Conservation (phyloP, 805 yeast species). For the Candida arabinofermentans region DNA sequence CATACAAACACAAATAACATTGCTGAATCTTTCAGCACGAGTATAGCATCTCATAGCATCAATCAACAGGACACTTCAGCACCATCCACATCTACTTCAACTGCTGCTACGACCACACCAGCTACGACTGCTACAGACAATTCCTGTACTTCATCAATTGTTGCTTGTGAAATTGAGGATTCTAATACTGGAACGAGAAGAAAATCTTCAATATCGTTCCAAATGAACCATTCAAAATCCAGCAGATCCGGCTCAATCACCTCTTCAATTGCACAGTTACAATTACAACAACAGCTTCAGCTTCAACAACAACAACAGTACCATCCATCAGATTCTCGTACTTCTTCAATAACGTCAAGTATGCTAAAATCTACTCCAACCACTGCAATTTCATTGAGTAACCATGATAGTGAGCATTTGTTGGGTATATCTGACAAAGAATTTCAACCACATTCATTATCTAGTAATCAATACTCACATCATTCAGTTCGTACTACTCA, state of each 20-base stretch:
- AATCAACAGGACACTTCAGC: background rate
- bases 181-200: slow-evolving; percentile 19
- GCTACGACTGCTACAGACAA: slow-evolving; percentile 9
- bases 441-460: background rate
- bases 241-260: slow-evolving; percentile 23
- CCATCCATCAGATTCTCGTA: slow-evolving; percentile 1
- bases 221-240: slow-evolving; percentile 12
- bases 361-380: background rate
- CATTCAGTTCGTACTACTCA: slow-evolving; percentile 1
- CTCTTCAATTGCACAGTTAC: slow-evolving; percentile 6
- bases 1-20: background rate
- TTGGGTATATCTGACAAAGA: background rate
- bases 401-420: slow-evolving; percentile 1
- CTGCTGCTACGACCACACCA: slow-evolving; percentile 7
- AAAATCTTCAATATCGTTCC: slow-evolving; percentile 28
- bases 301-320: background rate
- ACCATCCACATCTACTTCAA: slow-evolving; percentile 7
- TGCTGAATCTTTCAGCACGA: background rate
- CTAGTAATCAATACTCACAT: background rate
- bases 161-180: slow-evolving; percentile 24
- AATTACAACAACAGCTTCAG: background rate
- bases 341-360: slow-evolving; percentile 7
- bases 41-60: no score
- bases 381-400: background rate
- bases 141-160: slow-evolving; percentile 13